Conservation (phyloP, 1,284 basidiomycete genomes). For the Cutaneotrichosporon cutaneum region DNA sequence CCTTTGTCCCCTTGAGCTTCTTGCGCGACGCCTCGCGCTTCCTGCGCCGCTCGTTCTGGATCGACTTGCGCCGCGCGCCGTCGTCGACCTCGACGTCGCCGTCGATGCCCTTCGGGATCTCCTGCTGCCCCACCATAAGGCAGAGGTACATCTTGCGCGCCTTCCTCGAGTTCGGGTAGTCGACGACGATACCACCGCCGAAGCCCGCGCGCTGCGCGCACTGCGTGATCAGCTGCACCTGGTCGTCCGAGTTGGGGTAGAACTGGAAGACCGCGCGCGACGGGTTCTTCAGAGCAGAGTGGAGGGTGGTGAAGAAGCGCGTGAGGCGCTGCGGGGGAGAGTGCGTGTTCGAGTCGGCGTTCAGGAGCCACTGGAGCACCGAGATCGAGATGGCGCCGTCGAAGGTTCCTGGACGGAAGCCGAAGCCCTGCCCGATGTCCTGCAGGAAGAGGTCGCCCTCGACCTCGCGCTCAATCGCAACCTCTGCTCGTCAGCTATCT, state of each 20-base stretch:
- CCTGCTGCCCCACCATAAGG: conserved; percentile 70
- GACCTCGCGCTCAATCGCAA: conserved; percentile 87
- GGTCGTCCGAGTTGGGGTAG: conserved; percentile 92
- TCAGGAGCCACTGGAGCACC: conserved; percentile 97
- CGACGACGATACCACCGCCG: conserved; percentile 93
- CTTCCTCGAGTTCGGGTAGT: conserved; percentile 95
- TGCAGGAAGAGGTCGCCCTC: conserved; percentile 91
- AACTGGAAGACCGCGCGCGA: conserved; percentile 94
- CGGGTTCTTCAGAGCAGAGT: conserved; percentile 86
- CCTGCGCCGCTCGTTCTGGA: conserved; percentile 46
- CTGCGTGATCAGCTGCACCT: conserved; percentile 90
- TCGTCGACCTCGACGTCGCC: conserved; percentile 55
- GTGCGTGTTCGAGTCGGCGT: conserved; percentile 89
- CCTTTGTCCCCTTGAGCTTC: conserved; percentile 46
- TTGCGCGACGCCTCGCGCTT: conserved; percentile 37
- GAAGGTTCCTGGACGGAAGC: conserved; percentile 93
- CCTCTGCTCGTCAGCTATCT: conserved; percentile 60
- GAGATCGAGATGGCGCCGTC: conserved; percentile 99
- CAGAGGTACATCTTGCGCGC: conserved; percentile 89
- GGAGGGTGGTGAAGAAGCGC: conserved; percentile 94
- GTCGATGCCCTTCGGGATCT: conserved; percentile 71
- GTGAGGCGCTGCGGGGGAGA: conserved; percentile 88
- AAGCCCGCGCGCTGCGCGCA: conserved; percentile 94
- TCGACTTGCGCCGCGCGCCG: conserved; percentile 59
- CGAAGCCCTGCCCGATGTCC: conserved; percentile 89